A percentile compares a stretch with the other conserved stretches of the same genome.
Conservation (phyloP, 2,329 filamentous ascomycete species). For the Claviceps sorghi region DNA sequence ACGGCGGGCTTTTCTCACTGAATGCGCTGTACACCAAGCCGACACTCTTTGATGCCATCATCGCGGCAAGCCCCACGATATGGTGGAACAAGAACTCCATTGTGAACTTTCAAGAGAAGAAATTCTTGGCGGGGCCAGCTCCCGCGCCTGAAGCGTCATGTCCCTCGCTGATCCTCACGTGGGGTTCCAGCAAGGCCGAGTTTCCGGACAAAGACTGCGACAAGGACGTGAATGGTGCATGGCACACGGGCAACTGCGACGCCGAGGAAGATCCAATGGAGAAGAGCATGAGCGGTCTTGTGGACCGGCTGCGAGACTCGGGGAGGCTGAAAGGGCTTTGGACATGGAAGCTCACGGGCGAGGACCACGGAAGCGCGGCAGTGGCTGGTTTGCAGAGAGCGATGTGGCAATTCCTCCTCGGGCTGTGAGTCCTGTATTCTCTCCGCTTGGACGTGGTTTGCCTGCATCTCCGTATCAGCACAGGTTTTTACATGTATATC, state of each 20-base stretch:
- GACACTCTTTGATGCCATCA: slow-evolving; percentile 26
- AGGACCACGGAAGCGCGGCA: slow-evolving; percentile 7
- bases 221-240: slow-evolving; percentile 11
- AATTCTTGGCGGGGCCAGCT: slow-evolving; percentile 8
- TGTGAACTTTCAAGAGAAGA: slow-evolving; percentile 15
- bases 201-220: slow-evolving; percentile 13
- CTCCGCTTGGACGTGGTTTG: no score
- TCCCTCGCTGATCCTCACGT: slow-evolving; percentile 21
- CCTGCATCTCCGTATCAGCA: neutral
- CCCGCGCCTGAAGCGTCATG: slow-evolving; percentile 6
- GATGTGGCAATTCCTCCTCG: neutral
- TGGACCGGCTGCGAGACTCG: slow-evolving; percentile 8
- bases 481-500: no score
- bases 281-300: slow-evolving; percentile 7
- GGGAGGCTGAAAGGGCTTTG: slow-evolving; percentile 10
- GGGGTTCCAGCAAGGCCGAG: slow-evolving; percentile 16
- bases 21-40: slow-evolving; percentile 28
- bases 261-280: slow-evolving; percentile 10
- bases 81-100: slow-evolving; percentile 32
- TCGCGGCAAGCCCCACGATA: slow-evolving; percentile 30
- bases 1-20: slow-evolving; percentile 32
- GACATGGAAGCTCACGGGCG: slow-evolving; percentile 13
- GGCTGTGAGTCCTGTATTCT: neutral
- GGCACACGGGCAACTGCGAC: slow-evolving; percentile 13
- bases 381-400: neutral